A percentile compares a stretch with the other conserved stretches of the same genome.
These are phyloP conservation scores for Sclerotinia glacialis DNA, from an alignment of 2,329 filamentous ascomycete species.

Conservation along the genomic window DNA sequence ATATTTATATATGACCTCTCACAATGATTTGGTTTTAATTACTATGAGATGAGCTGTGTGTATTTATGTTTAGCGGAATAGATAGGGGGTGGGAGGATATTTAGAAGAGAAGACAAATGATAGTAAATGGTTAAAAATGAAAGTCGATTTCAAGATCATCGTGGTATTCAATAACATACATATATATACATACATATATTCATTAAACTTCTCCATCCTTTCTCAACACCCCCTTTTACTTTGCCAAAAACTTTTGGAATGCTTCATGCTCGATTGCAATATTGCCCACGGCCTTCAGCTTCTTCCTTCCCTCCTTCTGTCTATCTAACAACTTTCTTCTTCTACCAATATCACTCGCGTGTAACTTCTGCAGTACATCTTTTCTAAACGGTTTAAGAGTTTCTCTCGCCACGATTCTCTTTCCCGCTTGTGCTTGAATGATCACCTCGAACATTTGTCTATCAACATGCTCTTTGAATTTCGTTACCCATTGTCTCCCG, in stretches of 20 bases:
- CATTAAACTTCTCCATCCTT: neutral
- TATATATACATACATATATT: neutral
- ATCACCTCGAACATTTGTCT: constrained; percentile 96
- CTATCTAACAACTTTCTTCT: constrained; percentile 88
- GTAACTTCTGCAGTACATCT: constrained; percentile 88
- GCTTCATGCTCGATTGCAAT: constrained; percentile 95
- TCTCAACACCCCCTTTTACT: constrained; percentile 46
- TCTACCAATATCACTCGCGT: constrained; percentile 82
- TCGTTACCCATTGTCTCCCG: constrained; percentile 83
- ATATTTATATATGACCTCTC: too few species aligned
- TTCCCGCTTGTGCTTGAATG: constrained; percentile 86
- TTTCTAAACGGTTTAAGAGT: constrained; percentile 97
- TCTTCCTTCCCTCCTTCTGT: constrained; percentile 94
- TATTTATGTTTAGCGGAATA: too few species aligned
- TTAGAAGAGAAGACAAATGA: neutral
- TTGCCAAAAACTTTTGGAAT: constrained; percentile 90
- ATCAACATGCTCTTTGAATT: constrained; percentile 96
- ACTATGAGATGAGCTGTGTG: too few species aligned
- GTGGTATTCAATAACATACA: neutral
- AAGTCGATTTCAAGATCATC: neutral
- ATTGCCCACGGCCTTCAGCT: constrained; percentile 78
- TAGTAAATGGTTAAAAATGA: neutral
- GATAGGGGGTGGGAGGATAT: too few species aligned
- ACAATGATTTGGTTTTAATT: too few species aligned
- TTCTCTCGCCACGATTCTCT: constrained; percentile 81